Conservation (phyloP, 2,329 filamentous ascomycete genomes). For the Fusarium staphyleae region DNA sequence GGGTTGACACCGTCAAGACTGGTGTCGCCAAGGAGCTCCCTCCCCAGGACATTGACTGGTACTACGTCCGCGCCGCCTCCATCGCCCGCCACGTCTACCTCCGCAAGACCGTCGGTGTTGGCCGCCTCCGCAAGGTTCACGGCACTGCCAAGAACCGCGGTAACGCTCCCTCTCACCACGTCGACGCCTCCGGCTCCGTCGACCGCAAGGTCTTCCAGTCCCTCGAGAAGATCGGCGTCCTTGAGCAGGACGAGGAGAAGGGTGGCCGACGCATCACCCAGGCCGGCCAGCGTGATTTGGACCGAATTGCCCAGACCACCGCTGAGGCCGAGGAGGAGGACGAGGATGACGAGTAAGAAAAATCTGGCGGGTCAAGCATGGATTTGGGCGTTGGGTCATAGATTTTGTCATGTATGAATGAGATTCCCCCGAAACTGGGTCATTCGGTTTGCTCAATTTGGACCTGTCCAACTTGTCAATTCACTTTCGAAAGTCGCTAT, state of each 20-base stretch:
- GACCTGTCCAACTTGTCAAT: conserved; percentile 43
- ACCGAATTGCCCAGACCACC: conserved; percentile 88
- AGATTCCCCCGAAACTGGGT: conserved; percentile 49
- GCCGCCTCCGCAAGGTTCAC: conserved; percentile 96
- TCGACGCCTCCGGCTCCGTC: conserved; percentile 91
- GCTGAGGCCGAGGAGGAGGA: conserved; percentile 74
- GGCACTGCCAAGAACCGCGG: conserved; percentile 98
- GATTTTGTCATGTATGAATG: conserved; percentile 52
- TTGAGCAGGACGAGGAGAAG: conserved; percentile 98
- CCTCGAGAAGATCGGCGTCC: conserved; percentile 98
- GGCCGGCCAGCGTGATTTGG: conserved; percentile 97
- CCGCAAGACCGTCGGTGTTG: conserved; percentile 98
- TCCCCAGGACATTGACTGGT: conserved; percentile 98
- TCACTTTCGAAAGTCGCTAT: conserved; percentile 16
- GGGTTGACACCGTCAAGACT: conserved; percentile 99
- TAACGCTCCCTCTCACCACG: conserved; percentile 88
- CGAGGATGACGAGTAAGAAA: conserved; percentile 72
- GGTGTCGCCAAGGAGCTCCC: conserved; percentile 96
- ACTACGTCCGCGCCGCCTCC: conserved; percentile 86
- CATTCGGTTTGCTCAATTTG: conserved; percentile 48
- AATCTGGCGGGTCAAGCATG: conserved; percentile 39
- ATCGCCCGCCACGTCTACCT: conserved; percentile 99
- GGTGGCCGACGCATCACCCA: conserved; percentile 98
- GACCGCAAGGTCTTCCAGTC: conserved; percentile 98
- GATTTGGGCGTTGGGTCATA: conserved; percentile 53